Base-by-base conservation (phyloP, 192 early-diverging fungal species). In the Entomortierella beljakovae region DNA sequence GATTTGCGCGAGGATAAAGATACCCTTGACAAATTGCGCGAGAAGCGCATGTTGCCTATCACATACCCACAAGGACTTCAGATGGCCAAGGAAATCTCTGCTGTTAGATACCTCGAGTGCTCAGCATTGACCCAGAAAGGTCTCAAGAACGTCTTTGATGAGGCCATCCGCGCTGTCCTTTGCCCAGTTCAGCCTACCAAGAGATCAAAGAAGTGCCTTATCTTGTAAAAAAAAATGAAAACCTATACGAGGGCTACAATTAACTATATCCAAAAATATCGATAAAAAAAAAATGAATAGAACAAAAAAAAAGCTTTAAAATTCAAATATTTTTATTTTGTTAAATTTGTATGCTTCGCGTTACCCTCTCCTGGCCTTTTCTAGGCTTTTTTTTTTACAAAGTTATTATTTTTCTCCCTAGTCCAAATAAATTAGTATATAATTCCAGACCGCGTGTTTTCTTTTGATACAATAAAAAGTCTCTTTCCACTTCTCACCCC, bases 71-170 rank as follows among this genome's bases (percentile, higher is more conserved):
- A 97, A 82, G 96, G 97, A 16, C 79, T 93, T 64, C 90, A 92
- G 70, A 94, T 96, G 90, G 87, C 89, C 62, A 94, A 94, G 86
- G 94, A 96, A 70, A 93, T 99, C 70, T 72, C 84, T 25, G 96
- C 94, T 31, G 93, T 94, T 80, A 94, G 93, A 61, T 99, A 99
- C 80, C 87, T 98, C 37, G 97, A 99, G 84, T 99, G 97, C 81
- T 98, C 96, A 23, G 96, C 97, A 37, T 87, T 99, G 70, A 98
- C 97, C 57, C 96, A 98, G 85, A 96, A 97, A 82, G 96, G 97
- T 28, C 80, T 99, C 62, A 98, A 99, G 89, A 96, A 93, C 75
- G 96, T 99, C 23, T 99, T 99, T 90, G 97, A 99, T 79, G 96
- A 97, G 70, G 97, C 97, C 23, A 99, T 98, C 72, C 91, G 96